A percentile compares a stretch with the other conserved stretches of the same genome.
Conservation (phyloP, 805 yeast genomes). For the Kodamaea hsintzibuensis region DNA sequence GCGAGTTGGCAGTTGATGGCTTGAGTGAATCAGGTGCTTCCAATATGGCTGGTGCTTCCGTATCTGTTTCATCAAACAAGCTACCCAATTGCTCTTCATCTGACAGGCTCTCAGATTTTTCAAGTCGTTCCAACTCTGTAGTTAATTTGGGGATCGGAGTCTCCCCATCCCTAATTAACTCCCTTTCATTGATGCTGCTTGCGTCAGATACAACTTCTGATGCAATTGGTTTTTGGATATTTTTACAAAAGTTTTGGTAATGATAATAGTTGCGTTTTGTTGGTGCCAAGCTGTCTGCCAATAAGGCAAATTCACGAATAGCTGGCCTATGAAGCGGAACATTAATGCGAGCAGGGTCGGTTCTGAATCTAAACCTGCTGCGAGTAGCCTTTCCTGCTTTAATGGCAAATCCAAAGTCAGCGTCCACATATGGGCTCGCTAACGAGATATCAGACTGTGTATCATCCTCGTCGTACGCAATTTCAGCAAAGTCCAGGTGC, state of each 20-base stretch:
- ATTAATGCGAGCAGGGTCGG: constrained; percentile 26
- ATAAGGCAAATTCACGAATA: constrained; percentile 34
- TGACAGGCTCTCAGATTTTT: constrained; percentile 16
- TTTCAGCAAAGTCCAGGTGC: constrained; percentile 36
- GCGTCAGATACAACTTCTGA: not conserved
- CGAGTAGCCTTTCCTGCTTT: constrained; percentile 24
- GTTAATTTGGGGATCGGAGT: constrained; percentile 8
- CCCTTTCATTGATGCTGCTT: not conserved
- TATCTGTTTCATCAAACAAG: constrained; percentile 9
- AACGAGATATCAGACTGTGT: constrained; percentile 46
- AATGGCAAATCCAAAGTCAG: constrained; percentile 49
- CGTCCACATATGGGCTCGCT: constrained; percentile 53
- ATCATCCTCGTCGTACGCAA: constrained; percentile 15
- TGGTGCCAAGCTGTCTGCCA: constrained; percentile 30
- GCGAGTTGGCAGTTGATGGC: constrained; percentile 22
- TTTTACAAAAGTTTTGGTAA: constrained; percentile 23
- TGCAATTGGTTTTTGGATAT: constrained; percentile 11
- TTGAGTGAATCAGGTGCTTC: constrained; percentile 17
- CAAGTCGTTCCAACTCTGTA: not conserved
- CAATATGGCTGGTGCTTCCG: constrained; percentile 15
- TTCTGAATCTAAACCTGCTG: constrained; percentile 1
- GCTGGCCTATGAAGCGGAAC: constrained; percentile 47
- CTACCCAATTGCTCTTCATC: constrained; percentile 28
- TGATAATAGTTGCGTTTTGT: constrained; percentile 34
- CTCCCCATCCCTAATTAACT: not conserved